Conservation (phyloP, 192 early-diverging fungal species). For the Coemansia sp. region DNA sequence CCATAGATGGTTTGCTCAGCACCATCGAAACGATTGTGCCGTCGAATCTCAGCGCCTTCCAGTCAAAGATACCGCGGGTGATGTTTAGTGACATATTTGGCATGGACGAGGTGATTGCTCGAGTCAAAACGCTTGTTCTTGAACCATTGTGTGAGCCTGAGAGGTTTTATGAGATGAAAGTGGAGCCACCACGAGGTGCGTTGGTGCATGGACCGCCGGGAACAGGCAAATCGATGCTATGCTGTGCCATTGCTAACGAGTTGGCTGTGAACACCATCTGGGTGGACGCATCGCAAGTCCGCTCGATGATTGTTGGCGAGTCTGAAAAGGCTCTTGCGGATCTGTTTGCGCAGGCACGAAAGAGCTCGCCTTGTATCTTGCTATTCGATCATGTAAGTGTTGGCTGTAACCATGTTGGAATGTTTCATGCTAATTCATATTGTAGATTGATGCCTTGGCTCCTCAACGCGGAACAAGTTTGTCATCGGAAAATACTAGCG, state of each 20-base stretch:
- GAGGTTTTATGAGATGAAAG: conserved; percentile 57
- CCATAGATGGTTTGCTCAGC: conserved; percentile 28
- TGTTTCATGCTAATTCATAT: conserved; percentile 18
- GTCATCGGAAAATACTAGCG: conserved; percentile 77
- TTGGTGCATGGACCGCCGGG: conserved; percentile 87
- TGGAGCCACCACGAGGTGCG: conserved; percentile 74
- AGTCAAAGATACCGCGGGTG: conserved; percentile 59
- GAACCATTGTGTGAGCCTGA: conserved; percentile 53
- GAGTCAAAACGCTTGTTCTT: conserved; percentile 51
- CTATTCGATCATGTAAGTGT: conserved; percentile 79
- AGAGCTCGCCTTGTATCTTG: conserved; percentile 82
- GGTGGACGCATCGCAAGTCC: conserved; percentile 80
- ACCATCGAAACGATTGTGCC: conserved; percentile 13
- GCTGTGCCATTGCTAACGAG: conserved; percentile 76
- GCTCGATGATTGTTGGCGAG: conserved; percentile 93
- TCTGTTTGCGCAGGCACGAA: conserved; percentile 79
- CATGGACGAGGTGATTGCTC: conserved; percentile 63
- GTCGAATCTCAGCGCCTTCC: conserved; percentile 29
- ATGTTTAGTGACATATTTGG: conserved; percentile 75
- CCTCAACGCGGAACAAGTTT: conserved; percentile 66
- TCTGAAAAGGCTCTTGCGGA: conserved; percentile 81
- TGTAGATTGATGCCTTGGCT: conserved; percentile 73
- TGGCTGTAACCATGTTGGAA: neutral
- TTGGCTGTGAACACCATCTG: conserved; percentile 79
- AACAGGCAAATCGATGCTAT: conserved; percentile 86